Evolutionary conservation across 345 rosid genomes (phyloP).

Genomic region (Turritis glabra): DNA sequence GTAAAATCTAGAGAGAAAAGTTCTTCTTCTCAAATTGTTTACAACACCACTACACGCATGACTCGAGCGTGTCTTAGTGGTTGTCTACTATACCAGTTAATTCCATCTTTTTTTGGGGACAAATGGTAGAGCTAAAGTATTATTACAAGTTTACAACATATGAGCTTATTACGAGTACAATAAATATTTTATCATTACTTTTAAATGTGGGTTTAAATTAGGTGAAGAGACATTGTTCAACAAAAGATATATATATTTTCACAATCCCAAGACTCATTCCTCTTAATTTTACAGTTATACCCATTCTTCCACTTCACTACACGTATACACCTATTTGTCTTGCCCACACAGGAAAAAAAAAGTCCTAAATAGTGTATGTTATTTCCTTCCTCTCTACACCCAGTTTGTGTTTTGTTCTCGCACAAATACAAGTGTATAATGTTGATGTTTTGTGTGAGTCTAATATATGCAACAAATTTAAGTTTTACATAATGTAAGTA

Average conservation of each 20-base stretch:
- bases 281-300: background rate
- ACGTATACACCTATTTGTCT: background rate
- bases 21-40: background rate
- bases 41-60: background rate
- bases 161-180: background rate
- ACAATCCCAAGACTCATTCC: background rate
- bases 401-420: background rate
- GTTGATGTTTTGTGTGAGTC: background rate
- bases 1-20: too few relatives aligned
- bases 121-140: too few relatives aligned
- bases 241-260: background rate
- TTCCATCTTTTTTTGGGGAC: too few relatives aligned
- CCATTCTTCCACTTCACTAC: too few relatives aligned
- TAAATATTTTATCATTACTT: background rate
- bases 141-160: too few relatives aligned
- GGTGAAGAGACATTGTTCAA: background rate
- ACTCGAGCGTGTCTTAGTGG: background rate
- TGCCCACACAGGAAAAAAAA: too few relatives aligned
- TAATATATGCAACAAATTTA: background rate
- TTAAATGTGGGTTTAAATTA: background rate
- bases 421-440: background rate
- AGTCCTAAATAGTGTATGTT: background rate
- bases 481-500: background rate
- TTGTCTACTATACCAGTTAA: background rate
- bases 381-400: background rate